A percentile compares a stretch with the other conserved stretches of the same genome.
Evolutionary conservation across 345 rosid genomes (phyloP).

Genomic region (Gossypium thurberi): DNA sequence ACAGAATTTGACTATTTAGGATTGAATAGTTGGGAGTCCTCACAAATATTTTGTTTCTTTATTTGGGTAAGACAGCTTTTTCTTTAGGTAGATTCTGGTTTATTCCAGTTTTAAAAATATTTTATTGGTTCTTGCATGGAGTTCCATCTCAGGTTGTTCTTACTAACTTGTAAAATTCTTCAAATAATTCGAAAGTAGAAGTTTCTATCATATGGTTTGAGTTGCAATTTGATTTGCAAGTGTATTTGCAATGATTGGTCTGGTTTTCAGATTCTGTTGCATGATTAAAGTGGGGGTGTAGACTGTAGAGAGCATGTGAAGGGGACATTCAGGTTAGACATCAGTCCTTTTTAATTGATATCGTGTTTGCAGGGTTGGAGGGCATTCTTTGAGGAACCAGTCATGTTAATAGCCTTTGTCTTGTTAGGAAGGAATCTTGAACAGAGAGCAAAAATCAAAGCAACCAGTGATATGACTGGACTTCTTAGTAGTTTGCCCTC

Average conservation of each 20-base stretch:
- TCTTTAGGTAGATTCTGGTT: neutral
- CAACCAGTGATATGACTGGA: conserved; percentile 96
- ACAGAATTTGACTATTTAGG: neutral
- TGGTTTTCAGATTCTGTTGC: conserved; percentile 8
- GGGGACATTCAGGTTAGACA: neutral
- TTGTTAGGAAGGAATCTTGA: conserved; percentile 96
- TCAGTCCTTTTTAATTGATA: conserved; percentile 1
- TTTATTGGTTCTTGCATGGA: neutral
- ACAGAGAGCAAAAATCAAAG: conserved; percentile 96
- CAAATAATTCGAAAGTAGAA: neutral
- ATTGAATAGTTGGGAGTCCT: neutral
- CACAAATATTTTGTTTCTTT: neutral
- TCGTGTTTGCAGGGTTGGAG: conserved; percentile 75
- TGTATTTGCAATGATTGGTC: neutral
- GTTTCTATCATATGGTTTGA: neutral
- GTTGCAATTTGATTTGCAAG: neutral
- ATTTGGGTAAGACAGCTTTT: neutral
- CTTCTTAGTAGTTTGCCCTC: conserved; percentile 82
- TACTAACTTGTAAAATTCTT: neutral
- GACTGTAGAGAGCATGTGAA: neutral
- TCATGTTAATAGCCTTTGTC: conserved; percentile 91
- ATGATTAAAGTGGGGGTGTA: neutral
- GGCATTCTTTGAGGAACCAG: conserved; percentile 92
- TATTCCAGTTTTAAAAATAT: neutral
- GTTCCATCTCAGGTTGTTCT: neutral